Evolutionary conservation across 2,329 filamentous ascomycete species (phyloP), one percentile per base, ranked within the genome.

Genomic region (Dothideomycetes sp.): DNA sequence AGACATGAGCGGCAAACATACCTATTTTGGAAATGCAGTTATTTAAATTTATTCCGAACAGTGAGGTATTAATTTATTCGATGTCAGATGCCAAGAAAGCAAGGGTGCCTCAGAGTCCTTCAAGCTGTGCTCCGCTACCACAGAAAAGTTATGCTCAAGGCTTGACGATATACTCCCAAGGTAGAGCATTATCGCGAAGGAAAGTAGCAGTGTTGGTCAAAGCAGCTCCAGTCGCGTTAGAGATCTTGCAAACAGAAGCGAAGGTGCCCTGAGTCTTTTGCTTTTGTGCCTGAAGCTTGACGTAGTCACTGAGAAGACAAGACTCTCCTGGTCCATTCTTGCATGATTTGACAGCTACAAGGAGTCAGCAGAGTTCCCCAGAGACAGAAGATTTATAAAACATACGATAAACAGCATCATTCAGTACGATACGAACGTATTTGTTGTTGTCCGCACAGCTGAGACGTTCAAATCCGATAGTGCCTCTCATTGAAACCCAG

Each of bases 401-500:
- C 33, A 27, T 37, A 36, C 33, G 73, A 51, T 81, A 80, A 3
- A 81, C 68, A 6, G 71, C 73, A 42, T 81, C 76, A 50, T 82
- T 80, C 29, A 81, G 62, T 9, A 69, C 62, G 34, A 82, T 68
- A 12, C 77, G 71, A 29, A 81, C 53, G 44, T 69, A 77, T 12
- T 59, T 65, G 27, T 59, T 57, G 27, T 61, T 64, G 15, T 20
- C 44, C 16, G 46, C 49, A 41, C 78, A 82, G 47, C 64, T 74
- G 45, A 82, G 59, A 7, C 74, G 67, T 57, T 83, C 79, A 47
- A 82, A 77, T 0, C 73, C 70, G 18, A 82, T 68, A 2, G 77
- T 80, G 2, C 78, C 79, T 5, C 77, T 65, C 77, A 82, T 82
- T 0, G 73, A 70, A 1, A 72, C 68, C 34, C 76, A 73, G 35